Conservation (phyloP, 257 asterid genomes). For the Orobanche coerulescens region DNA sequence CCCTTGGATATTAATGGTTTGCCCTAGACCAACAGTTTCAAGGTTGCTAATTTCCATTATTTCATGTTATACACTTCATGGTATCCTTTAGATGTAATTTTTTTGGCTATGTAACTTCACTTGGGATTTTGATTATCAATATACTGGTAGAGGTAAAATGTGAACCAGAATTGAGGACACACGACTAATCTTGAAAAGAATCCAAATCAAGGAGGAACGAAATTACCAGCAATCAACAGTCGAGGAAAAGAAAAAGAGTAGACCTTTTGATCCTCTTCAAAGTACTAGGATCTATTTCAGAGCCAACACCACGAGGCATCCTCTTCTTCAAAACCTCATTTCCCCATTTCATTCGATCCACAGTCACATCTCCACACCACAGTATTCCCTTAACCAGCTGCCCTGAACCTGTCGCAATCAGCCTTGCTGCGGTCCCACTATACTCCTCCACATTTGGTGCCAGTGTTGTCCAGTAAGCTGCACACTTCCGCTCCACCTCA, state of each 20-base stretch:
- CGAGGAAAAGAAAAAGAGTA: neutral
- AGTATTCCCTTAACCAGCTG: slow-evolving; percentile 78
- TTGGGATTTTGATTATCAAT: too few species aligned
- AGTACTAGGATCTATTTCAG: slow-evolving; percentile 66
- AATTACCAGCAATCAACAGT: neutral
- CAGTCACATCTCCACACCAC: slow-evolving; percentile 96
- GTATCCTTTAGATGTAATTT: too few species aligned
- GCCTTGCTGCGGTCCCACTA: slow-evolving; percentile 75
- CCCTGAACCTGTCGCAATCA: slow-evolving; percentile 88
- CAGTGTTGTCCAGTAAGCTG: slow-evolving; percentile 89
- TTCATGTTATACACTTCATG: too few species aligned
- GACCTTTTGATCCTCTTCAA: slow-evolving; percentile 82
- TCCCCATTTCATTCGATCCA: slow-evolving; percentile 72
- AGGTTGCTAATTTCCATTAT: too few species aligned
- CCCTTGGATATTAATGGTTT: neutral
- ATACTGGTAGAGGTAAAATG: too few species aligned
- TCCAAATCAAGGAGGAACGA: neutral
- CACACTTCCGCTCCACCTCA: slow-evolving; percentile 67
- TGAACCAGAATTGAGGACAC: too few species aligned
- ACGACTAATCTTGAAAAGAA: slow-evolving; percentile 1
- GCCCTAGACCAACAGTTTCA: too few species aligned
- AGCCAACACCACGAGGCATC: slow-evolving; percentile 48
- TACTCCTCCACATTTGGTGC: slow-evolving; percentile 99
- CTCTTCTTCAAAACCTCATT: slow-evolving; percentile 65
- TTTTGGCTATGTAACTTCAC: too few species aligned